phyloP scores from a whole-genome alignment of 805 yeast species.

The Yamadazyma laniorum region DNA sequence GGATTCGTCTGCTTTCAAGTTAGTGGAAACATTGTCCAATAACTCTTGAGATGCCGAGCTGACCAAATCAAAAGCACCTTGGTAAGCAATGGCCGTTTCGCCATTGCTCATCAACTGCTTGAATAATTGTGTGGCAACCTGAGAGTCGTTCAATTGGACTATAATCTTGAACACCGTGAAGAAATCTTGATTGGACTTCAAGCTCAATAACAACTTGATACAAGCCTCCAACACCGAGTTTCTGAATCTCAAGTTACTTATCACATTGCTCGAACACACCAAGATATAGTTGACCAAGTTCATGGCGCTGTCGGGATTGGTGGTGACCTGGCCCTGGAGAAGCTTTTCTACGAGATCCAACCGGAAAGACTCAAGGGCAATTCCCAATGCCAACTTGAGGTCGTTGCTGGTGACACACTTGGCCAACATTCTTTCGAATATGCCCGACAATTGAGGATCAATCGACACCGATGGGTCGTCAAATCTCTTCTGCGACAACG shows the following conservation, averaged over 20 bases:
- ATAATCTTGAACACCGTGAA: conserved; percentile 81
- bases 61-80: conserved; percentile 93
- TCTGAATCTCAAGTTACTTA: conserved; percentile 66
- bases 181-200: conserved; percentile 66
- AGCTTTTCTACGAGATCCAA: conserved; percentile 72
- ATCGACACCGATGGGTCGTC: conserved; percentile 30
- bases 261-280: conserved; percentile 66
- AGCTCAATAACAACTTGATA: conserved; percentile 55
- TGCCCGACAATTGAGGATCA: conserved; percentile 60
- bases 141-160: conserved; percentile 79
- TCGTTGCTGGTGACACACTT: conserved; percentile 76
- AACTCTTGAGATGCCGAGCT: conserved; percentile 89
- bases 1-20: conserved; percentile 32
- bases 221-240: conserved; percentile 59
- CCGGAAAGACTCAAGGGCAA: conserved; percentile 84
- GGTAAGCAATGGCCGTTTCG: conserved; percentile 67
- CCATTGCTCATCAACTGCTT: conserved; percentile 53
- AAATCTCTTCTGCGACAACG: conserved; percentile 51
- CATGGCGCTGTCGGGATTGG: conserved; percentile 52
- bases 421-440: conserved; percentile 83
- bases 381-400: conserved; percentile 79
- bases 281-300: conserved; percentile 69
- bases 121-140: conserved; percentile 68
- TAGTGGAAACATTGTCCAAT: conserved; percentile 53
- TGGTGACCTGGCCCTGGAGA: conserved; percentile 40